Evolutionary conservation across 345 rosid species (phyloP), one percentile per base, ranked within the genome.

Genomic region (Eucalyptus cloeziana): DNA sequence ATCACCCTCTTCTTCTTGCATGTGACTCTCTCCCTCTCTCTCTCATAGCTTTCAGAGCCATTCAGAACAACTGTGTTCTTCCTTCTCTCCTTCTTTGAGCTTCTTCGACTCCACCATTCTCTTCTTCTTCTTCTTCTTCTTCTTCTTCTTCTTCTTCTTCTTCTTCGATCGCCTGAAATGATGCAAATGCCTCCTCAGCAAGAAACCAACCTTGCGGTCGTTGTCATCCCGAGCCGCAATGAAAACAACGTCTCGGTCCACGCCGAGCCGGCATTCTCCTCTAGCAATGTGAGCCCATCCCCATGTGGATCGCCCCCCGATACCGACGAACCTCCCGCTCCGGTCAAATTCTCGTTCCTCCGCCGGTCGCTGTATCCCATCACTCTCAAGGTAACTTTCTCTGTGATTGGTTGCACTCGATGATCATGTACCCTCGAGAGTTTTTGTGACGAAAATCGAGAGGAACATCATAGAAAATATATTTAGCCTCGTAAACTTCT

Each of bases 111-210:
- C 56, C 56, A 33, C 49, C 30, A 24, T 50, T 88, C 30, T 51
- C 83, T 24, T 86, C 50, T 43, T 43, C 44, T 40, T 50, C 52
- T 50, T 67, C 51, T 37, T 60, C 79, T 50, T 64, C 81, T 85
- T 51, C 76, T 81, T 51, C 40, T 40, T 50, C 52, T 50, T 67
- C 51, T 37, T 60, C 79, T 50, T 64, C 81, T 85, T 51, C 76
- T 81, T 51, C 40, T 58, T 51, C 17, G 27, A 44, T 85, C 51
- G 67, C 88, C 83, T 49, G 40, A 62, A 31, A 37, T 22, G 81
- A 62, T 58, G 85, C 91, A 91, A 94, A 95, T 95, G 97, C 95
- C 96, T 87, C 98, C 95, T 40, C 93, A 94, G 90, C 96, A 92
- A 92, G 96, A 97, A 40, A 87, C 91, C 56, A 91, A 86, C 37